phyloP scores from a whole-genome alignment of 108 stramenopile genomes.

The Nitzschia sp. region DNA sequence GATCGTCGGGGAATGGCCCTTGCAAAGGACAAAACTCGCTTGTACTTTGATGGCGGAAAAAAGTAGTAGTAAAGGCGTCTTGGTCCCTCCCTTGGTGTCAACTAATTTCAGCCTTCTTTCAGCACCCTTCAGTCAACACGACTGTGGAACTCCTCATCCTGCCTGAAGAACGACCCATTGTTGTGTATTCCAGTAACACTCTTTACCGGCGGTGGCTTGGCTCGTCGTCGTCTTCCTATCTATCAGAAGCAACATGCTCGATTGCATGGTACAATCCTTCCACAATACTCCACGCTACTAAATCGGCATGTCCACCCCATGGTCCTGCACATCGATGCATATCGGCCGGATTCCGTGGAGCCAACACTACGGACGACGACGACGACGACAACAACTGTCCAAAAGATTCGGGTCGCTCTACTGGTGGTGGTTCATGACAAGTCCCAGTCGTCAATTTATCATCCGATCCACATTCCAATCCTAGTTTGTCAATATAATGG shows the following conservation, averaged over 20 bases:
- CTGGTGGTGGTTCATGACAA: slow-evolving; percentile 24
- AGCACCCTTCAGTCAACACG: too few species aligned
- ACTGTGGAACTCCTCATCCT: too few species aligned
- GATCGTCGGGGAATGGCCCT: too few species aligned
- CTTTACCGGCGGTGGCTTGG: too few species aligned
- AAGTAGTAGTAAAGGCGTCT: too few species aligned
- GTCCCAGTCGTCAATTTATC: slow-evolving; percentile 29
- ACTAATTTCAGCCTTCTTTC: too few species aligned
- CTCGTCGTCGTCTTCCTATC: too few species aligned
- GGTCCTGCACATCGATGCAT: slow-evolving; percentile 39
- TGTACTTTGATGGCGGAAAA: too few species aligned
- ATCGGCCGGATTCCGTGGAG: slow-evolving; percentile 27
- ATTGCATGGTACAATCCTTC: slow-evolving; percentile 22
- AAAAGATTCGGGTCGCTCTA: background rate
- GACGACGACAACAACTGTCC: background rate
- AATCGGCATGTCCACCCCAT: slow-evolving; percentile 30
- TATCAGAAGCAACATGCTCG: slow-evolving; percentile 1
- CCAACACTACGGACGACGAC: background rate
- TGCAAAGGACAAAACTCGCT: too few species aligned
- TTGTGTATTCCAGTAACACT: too few species aligned
- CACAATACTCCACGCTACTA: slow-evolving; percentile 27
- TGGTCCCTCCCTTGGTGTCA: too few species aligned
- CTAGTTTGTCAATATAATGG: slow-evolving; percentile 15
- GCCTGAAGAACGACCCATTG: too few species aligned
- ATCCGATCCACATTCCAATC: slow-evolving; percentile 40